Percentiles rank a stretch among this genome's conserved stretches.
These are phyloP conservation scores for Penicillium dipodomyicola DNA, from an alignment of 495 filamentous ascomycete species.

Conservation along the genomic window DNA sequence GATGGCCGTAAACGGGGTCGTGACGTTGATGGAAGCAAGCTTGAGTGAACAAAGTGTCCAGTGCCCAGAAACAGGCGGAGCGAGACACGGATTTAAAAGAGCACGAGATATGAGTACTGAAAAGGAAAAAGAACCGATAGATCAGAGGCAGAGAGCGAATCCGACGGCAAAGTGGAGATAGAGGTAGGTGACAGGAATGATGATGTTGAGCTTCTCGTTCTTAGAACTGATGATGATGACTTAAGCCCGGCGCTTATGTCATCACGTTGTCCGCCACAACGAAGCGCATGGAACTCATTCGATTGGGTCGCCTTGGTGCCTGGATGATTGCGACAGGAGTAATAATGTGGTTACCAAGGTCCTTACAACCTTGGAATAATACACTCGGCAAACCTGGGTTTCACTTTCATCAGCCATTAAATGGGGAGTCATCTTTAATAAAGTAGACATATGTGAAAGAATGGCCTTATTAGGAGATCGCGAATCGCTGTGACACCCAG, in stretches of 20 bases:
- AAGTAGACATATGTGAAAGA: too few relatives aligned
- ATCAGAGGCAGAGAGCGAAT: constrained; percentile 20
- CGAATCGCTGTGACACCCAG: too few relatives aligned
- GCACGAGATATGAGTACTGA: constrained; percentile 15
- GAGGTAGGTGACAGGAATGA: constrained; percentile 18
- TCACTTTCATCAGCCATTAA: too few relatives aligned
- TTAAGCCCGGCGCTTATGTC: constrained; percentile 37
- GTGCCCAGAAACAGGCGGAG: constrained; percentile 19
- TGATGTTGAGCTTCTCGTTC: constrained; percentile 31
- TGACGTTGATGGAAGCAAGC: constrained; percentile 28
- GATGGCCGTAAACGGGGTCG: constrained; percentile 27
- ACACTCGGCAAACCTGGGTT: too few relatives aligned
- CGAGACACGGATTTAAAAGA: constrained; percentile 1
- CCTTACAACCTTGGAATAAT: not conserved
- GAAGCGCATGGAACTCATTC: constrained; percentile 46
- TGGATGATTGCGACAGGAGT: constrained; percentile 9
- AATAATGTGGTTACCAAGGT: constrained; percentile 1
- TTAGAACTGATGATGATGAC: constrained; percentile 46
- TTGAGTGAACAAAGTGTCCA: constrained; percentile 19
- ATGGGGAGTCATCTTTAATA: too few relatives aligned
- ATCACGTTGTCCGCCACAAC: constrained; percentile 30
- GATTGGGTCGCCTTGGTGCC: constrained; percentile 30
- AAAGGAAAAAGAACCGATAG: constrained; percentile 20
- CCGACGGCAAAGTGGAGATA: constrained; percentile 25
- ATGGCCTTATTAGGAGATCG: too few relatives aligned